These are phyloP conservation scores for Kodamaea jinghongensis DNA, from an alignment of 805 yeast species.

Conservation along the genomic window DNA sequence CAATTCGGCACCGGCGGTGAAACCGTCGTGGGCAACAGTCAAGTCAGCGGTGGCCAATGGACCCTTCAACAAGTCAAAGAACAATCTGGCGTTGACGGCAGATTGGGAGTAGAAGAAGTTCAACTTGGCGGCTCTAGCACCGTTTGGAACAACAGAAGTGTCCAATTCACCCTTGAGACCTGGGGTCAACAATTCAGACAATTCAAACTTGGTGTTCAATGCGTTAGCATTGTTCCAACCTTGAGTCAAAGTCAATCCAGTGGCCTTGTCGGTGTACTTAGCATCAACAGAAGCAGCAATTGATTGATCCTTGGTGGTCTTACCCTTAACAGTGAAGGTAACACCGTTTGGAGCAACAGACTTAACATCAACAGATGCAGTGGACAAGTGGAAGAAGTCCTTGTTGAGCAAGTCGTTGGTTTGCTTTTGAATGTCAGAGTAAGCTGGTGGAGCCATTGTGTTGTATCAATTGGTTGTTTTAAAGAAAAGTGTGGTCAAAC, in stretches of 20 bases:
- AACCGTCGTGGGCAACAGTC: conserved; percentile 92
- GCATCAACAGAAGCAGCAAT: conserved; percentile 89
- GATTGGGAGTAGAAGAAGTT: conserved; percentile 91
- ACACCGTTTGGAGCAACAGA: conserved; percentile 97
- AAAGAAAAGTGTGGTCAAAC: no score
- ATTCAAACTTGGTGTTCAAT: conserved; percentile 89
- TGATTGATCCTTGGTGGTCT: conserved; percentile 74
- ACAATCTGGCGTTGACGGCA: conserved; percentile 89
- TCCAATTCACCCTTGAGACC: conserved; percentile 92
- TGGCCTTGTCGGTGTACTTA: conserved; percentile 86
- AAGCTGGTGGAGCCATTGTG: conserved; percentile 69
- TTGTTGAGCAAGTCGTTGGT: conserved; percentile 84
- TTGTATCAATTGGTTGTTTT: conserved; percentile 1
- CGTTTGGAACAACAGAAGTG: conserved; percentile 82
- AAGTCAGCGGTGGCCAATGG: conserved; percentile 94
- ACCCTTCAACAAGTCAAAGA: conserved; percentile 92
- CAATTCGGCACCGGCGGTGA: conserved; percentile 95
- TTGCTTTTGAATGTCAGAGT: conserved; percentile 89
- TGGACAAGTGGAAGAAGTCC: conserved; percentile 91
- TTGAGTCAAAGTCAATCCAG: conserved; percentile 92
- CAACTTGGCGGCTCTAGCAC: conserved; percentile 81
- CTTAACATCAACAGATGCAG: conserved; percentile 85
- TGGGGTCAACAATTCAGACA: conserved; percentile 87
- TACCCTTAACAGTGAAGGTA: conserved; percentile 90
- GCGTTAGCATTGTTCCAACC: conserved; percentile 97